These are phyloP conservation scores for Penicillium sp. DNA, from an alignment of 2,329 filamentous ascomycete species.

Conservation along the genomic window DNA sequence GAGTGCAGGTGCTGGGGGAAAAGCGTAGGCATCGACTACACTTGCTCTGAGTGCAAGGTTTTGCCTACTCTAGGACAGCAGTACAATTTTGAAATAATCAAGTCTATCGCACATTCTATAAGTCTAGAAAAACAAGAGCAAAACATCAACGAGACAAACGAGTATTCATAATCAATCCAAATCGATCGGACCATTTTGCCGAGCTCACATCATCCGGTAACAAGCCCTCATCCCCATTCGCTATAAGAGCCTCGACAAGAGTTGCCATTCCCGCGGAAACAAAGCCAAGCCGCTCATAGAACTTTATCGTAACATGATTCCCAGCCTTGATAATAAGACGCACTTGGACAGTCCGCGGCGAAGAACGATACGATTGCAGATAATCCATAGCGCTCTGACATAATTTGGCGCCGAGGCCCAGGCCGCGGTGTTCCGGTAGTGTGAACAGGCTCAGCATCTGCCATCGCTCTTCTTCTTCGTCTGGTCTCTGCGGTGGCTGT, in stretches of 20 bases:
- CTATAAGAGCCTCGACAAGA: constrained; percentile 27
- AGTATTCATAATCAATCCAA: constrained; percentile 17
- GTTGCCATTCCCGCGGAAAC: constrained; percentile 25
- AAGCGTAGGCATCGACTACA: too few relatives aligned
- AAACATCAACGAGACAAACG: neutral
- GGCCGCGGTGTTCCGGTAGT: constrained; percentile 32
- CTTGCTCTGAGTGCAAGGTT: too few relatives aligned
- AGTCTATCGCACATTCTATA: too few relatives aligned
- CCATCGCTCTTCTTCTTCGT: constrained; percentile 31
- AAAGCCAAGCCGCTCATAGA: constrained; percentile 31
- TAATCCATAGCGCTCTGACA: constrained; percentile 28
- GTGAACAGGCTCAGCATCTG: constrained; percentile 35
- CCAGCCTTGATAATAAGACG: constrained; percentile 29
- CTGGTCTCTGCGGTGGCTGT: constrained; percentile 17
- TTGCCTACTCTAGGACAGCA: too few relatives aligned
- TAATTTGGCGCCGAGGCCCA: constrained; percentile 28
- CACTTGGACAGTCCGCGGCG: constrained; percentile 15
- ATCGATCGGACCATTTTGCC: constrained; percentile 5
- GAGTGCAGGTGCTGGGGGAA: too few relatives aligned
- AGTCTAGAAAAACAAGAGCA: too few relatives aligned
- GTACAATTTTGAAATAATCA: too few relatives aligned
- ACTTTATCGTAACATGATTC: constrained; percentile 22
- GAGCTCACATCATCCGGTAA: constrained; percentile 23
- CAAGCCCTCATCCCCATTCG: constrained; percentile 29
- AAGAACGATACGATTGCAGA: constrained; percentile 6